phyloP scores from a whole-genome alignment of 2,329 filamentous ascomycete species.

The Aaosphaeria pasadenensis region DNA sequence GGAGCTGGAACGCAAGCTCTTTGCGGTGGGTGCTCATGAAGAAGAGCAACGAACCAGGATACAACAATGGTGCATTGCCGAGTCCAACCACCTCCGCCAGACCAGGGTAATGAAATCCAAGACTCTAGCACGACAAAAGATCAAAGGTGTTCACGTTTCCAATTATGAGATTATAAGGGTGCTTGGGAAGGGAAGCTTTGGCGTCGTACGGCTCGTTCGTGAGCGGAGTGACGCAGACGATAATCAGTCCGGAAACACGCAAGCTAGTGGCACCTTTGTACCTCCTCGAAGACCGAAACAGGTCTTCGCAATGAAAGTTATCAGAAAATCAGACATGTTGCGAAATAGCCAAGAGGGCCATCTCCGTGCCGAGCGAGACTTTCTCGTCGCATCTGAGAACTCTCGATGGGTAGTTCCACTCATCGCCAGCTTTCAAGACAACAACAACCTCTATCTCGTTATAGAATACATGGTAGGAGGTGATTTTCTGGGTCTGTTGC shows the following conservation, averaged over 20 bases:
- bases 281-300: conserved; percentile 42
- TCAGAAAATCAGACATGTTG: conserved; percentile 90
- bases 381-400: conserved; percentile 83
- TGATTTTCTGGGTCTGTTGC: conserved; percentile 83
- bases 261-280: not conserved
- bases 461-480: conserved; percentile 99
- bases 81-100: conserved; percentile 74
- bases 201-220: conserved; percentile 81
- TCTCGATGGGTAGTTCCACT: conserved; percentile 88
- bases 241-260: conserved; percentile 3
- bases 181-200: conserved; percentile 91
- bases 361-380: conserved; percentile 84
- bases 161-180: conserved; percentile 80
- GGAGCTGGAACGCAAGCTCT: conserved; percentile 63
- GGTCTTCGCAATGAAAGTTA: conserved; percentile 96
- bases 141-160: conserved; percentile 53
- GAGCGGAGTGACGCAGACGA: conserved; percentile 49
- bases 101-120: conserved; percentile 66
- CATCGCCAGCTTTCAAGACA: conserved; percentile 85
- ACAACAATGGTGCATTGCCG: conserved; percentile 61
- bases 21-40: conserved; percentile 52
- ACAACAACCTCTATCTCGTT: conserved; percentile 79
- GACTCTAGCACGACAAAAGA: conserved; percentile 47
- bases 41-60: conserved; percentile 56
- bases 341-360: conserved; percentile 89